Evolutionary conservation across 208 protist species (phyloP).

Genomic region (Lotmaria passim): DNA sequence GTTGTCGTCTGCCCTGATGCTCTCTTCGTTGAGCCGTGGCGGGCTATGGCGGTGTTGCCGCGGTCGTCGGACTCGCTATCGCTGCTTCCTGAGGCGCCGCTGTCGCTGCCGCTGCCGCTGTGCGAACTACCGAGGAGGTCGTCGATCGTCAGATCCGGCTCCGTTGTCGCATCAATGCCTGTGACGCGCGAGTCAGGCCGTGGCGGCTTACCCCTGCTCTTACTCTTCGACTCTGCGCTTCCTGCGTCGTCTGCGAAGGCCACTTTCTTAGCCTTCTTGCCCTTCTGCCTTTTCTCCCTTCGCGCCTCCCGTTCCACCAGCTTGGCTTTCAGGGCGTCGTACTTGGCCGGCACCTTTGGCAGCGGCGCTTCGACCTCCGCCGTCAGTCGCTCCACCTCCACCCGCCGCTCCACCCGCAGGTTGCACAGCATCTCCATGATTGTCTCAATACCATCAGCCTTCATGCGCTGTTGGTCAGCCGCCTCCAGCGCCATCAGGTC

Average conservation of each 20-base stretch:
- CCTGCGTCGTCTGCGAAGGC: background rate
- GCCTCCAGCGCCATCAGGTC: conserved; percentile 80
- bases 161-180: background rate
- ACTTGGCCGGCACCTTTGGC: conserved; percentile 57
- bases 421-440: conserved; percentile 93
- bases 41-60: background rate
- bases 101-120: conserved; percentile 20
- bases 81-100: background rate
- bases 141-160: conserved; percentile 40
- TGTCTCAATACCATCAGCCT: conserved; percentile 78
- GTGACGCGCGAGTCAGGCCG: background rate
- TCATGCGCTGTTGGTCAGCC: conserved; percentile 59
- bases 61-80: background rate
- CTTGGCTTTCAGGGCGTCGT: conserved; percentile 28
- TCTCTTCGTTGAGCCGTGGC: background rate
- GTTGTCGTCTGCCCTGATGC: background rate
- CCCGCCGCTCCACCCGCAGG: conserved; percentile 74
- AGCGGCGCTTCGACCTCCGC: conserved; percentile 39
- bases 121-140: conserved; percentile 51
- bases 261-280: conserved; percentile 27
- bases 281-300: conserved; percentile 37
- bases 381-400: conserved; percentile 54
- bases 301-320: conserved; percentile 23
- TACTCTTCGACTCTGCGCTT: background rate
- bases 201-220: background rate